Evolutionary conservation across 2,329 filamentous ascomycete species (phyloP).

Genomic region (Pleurostoma richardsiae): DNA sequence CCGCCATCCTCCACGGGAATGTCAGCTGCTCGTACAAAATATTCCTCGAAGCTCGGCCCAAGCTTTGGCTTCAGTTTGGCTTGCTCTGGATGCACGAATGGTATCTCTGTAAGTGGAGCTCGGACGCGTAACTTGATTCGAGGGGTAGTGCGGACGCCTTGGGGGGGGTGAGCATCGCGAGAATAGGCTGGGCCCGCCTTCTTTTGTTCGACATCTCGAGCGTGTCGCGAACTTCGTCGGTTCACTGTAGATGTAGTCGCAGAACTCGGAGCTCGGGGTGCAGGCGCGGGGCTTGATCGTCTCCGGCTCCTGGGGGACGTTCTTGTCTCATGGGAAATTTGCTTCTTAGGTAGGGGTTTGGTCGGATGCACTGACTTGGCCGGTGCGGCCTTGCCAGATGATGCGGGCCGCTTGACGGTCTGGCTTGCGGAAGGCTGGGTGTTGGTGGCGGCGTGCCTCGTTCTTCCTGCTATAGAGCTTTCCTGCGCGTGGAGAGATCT

Average conservation of each 20-base stretch:
- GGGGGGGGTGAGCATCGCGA: slow-evolving; percentile 16
- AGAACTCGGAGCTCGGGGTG: slow-evolving; percentile 20
- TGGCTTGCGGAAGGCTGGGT: slow-evolving; percentile 3
- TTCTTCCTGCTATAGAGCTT: slow-evolving; percentile 23
- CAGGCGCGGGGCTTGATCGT: slow-evolving; percentile 34
- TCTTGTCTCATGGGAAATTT: neutral
- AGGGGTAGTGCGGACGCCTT: slow-evolving; percentile 26
- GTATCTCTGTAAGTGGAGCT: slow-evolving; percentile 37
- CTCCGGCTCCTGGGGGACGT: slow-evolving; percentile 25
- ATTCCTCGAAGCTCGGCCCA: slow-evolving; percentile 52
- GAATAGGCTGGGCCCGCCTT: slow-evolving; percentile 7
- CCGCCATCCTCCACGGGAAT: slow-evolving; percentile 56
- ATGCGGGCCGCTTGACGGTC: slow-evolving; percentile 3
- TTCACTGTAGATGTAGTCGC: slow-evolving; percentile 27
- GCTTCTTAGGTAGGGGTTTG: slow-evolving; percentile 1
- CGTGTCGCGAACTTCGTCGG: slow-evolving; percentile 35
- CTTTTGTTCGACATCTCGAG: slow-evolving; percentile 15
- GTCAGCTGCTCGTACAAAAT: slow-evolving; percentile 42
- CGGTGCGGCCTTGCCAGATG: slow-evolving; percentile 5
- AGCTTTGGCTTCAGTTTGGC: slow-evolving; percentile 48
- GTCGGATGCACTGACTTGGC: slow-evolving; percentile 8
- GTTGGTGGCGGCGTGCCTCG: slow-evolving; percentile 12
- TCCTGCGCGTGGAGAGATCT: slow-evolving; percentile 31
- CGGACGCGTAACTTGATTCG: slow-evolving; percentile 46
- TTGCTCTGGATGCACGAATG: slow-evolving; percentile 55